phyloP scores from a whole-genome alignment of 352 stramenopile species.

The Globisporangium paroecandrum region DNA sequence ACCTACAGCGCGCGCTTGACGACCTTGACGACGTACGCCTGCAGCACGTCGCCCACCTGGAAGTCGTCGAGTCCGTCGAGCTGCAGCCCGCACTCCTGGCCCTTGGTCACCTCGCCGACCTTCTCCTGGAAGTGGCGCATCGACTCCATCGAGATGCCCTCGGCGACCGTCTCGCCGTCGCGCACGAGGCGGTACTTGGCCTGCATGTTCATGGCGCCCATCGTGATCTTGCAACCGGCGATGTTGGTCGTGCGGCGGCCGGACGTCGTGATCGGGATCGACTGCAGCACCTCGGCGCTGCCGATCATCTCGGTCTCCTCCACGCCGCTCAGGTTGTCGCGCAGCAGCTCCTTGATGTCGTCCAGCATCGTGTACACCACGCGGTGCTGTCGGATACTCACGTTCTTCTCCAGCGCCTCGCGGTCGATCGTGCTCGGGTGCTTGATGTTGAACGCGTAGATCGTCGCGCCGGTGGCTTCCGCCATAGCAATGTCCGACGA shows the following conservation, averaged over 20 bases:
- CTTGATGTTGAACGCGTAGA: constrained; percentile 90
- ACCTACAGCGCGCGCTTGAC: constrained; percentile 62
- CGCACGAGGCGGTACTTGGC: constrained; percentile 84
- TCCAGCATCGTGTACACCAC: constrained; percentile 89
- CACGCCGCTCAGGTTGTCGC: constrained; percentile 59
- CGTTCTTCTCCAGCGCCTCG: constrained; percentile 73
- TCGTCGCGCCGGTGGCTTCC: constrained; percentile 70
- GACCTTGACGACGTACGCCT: constrained; percentile 81
- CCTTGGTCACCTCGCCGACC: constrained; percentile 88
- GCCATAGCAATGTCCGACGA: constrained; percentile 84
- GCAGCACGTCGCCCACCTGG: constrained; percentile 92
- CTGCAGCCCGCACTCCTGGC: constrained; percentile 98
- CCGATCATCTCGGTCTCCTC: constrained; percentile 68
- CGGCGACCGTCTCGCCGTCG: constrained; percentile 88
- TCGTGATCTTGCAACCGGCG: constrained; percentile 94
- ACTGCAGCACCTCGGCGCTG: constrained; percentile 74
- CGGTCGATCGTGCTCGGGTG: constrained; percentile 70
- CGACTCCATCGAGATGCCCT: constrained; percentile 81
- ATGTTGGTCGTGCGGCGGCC: constrained; percentile 91
- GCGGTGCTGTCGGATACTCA: constrained; percentile 67
- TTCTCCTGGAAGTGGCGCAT: constrained; percentile 92
- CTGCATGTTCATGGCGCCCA: constrained; percentile 89
- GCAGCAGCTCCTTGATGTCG: constrained; percentile 80
- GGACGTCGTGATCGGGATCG: constrained; percentile 80
- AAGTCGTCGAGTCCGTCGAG: constrained; percentile 93